Evolutionary conservation across 2,329 filamentous ascomycete species (phyloP).

Genomic region (Neocucurbitaria cava): DNA sequence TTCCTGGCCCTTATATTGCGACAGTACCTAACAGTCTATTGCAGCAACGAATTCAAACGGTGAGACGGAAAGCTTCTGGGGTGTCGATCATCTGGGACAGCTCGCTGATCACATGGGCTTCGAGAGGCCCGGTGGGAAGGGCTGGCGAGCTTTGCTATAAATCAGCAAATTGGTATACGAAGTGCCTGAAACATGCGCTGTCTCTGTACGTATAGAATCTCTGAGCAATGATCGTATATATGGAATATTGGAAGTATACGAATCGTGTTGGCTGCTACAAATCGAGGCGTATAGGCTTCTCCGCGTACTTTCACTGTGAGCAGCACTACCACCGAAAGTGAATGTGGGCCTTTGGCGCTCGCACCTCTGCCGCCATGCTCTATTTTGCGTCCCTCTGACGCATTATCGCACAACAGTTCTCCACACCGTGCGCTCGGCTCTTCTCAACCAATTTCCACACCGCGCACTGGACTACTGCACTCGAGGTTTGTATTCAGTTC

Average conservation of each 20-base stretch:
- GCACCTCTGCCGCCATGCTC: not conserved
- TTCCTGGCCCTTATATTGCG: no score
- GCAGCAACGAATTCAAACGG: conserved; percentile 62
- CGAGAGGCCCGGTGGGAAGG: conserved; percentile 48
- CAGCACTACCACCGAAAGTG: not conserved
- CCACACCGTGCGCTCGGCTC: not conserved
- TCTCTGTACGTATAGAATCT: no score
- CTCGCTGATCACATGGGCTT: conserved; percentile 61
- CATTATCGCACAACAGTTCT: not conserved
- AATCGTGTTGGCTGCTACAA: no score
- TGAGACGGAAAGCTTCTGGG: conserved; percentile 64
- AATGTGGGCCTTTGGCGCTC: not conserved
- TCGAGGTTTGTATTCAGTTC: not conserved
- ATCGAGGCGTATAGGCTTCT: no score
- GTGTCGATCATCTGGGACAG: conserved; percentile 66
- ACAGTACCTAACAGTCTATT: not conserved
- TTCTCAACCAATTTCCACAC: not conserved
- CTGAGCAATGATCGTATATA: no score
- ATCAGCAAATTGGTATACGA: not conserved
- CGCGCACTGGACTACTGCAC: not conserved
- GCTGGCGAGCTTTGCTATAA: conserved; percentile 51
- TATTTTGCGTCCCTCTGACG: not conserved
- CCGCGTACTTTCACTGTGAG: not conserved
- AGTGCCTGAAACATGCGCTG: no score
- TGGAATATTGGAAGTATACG: no score